A percentile compares a stretch with the other conserved stretches of the same genome.
These are phyloP conservation scores for Rhodotorula diobovata DNA, from an alignment of 768 basidiomycete species.

Conservation along the genomic window DNA sequence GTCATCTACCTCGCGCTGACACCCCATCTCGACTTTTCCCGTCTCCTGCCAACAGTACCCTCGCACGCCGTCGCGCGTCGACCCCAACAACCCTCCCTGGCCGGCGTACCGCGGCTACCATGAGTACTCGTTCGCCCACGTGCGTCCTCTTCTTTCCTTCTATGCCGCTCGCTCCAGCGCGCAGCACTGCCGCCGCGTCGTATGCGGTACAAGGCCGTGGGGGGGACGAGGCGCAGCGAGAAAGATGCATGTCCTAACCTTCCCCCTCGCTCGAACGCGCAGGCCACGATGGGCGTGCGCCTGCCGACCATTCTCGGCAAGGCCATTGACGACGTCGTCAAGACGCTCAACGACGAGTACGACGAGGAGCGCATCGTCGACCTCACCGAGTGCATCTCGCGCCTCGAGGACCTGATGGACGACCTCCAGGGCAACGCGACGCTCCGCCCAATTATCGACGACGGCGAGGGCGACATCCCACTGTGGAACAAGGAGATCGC, in stretches of 20 bases:
- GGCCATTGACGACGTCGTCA: slow-evolving; percentile 84
- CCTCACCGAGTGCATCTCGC: slow-evolving; percentile 74
- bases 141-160: not conserved
- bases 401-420: slow-evolving; percentile 83
- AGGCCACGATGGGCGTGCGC: slow-evolving; percentile 89
- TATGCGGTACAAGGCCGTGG: too few relatives aligned
- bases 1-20: not conserved
- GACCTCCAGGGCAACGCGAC: slow-evolving; percentile 57
- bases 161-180: too few relatives aligned
- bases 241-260: slow-evolving; percentile 48
- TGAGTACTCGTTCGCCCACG: slow-evolving; percentile 62
- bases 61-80: slow-evolving; percentile 43
- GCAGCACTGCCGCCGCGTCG: too few relatives aligned
- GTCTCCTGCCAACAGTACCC: slow-evolving; percentile 13
- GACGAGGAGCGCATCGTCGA: slow-evolving; percentile 78
- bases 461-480: slow-evolving; percentile 83
- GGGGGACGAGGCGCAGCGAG: not conserved
- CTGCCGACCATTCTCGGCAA: slow-evolving; percentile 93
- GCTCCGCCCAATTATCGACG: slow-evolving; percentile 80
- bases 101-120: slow-evolving; percentile 49
- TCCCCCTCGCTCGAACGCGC: not conserved
- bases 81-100: slow-evolving; percentile 46
- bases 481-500: slow-evolving; percentile 76
- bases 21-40: not conserved
- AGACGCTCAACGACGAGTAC: slow-evolving; percentile 75